Evolutionary conservation across 2,329 filamentous ascomycete genomes (phyloP), one percentile per base, ranked within the genome.

Genomic region (Lasiodiplodia sp.): DNA sequence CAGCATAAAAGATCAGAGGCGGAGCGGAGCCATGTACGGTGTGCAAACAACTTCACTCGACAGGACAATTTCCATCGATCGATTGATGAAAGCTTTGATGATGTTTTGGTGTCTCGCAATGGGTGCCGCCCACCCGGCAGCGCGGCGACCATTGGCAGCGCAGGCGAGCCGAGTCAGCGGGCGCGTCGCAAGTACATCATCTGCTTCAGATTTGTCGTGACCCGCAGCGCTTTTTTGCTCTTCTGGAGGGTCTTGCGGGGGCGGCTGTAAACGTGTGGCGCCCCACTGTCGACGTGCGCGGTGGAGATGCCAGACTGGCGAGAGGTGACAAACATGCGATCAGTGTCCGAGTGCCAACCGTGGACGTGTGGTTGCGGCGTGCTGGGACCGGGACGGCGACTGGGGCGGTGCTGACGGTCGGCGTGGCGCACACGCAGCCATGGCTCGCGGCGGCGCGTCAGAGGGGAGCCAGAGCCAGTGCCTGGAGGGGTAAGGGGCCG

Each of bases 171-270:
- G 28, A 64, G 60, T 64, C 60, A 52, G 60, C 21, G 63, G 51
- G 51, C 63, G 63, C 63, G 63, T 66, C 55, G 55, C 51, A 66
- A 25, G 63, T 66, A 56, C 63, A 66, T 53, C 51, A 66, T 52
- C 37, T 56, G 52, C 63, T 51, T 66, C 63, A 66, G 52, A 34
- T 66, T 66, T 47, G 63, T 56, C 63, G 63, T 66, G 63, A 66
- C 63, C 18, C 51, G 60, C 60, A 52, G 60, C 44, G 23, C 31
- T n/a, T 44, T 38, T 44, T 60, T 64, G 14, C 44, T 52, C 58
- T 44, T 53, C 60, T 38, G 60, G 60, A 64, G 44, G 31, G 60
- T n/a, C 47, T 64, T 64, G 60, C 60, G 60, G 60, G 60, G 60
- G 60, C 60, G 60, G 60, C 60, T 64, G 60, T 52, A 52, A 64